phyloP scores from a whole-genome alignment of 257 asterid species.

The Lycium barbarum region DNA sequence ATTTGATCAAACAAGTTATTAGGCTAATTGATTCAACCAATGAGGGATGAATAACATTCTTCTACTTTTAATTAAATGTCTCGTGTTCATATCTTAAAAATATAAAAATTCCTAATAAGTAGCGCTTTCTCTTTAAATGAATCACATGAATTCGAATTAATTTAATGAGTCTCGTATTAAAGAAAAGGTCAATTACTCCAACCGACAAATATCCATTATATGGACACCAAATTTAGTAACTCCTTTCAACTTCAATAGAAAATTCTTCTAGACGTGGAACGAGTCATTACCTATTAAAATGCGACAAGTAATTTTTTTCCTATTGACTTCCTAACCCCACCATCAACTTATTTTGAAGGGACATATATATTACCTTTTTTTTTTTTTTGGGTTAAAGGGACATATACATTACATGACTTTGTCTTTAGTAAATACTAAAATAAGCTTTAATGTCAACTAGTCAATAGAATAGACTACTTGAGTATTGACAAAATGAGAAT shows the following conservation, averaged over 20 bases:
- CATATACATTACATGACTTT: background rate
- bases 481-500: background rate
- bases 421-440: background rate
- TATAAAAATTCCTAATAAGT: too few species aligned
- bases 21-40: too few species aligned
- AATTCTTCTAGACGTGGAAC: background rate
- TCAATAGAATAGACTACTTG: background rate
- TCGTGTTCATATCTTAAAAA: too few species aligned
- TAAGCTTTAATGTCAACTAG: background rate
- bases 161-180: too few species aligned
- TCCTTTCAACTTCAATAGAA: background rate
- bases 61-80: too few species aligned
- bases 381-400: too few species aligned
- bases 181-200: background rate
- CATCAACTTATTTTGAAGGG: background rate
- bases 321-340: background rate
- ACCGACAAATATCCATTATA: background rate
- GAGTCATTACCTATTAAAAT: background rate
- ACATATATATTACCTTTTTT: too few species aligned
- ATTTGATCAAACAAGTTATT: too few species aligned
- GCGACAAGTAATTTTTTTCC: background rate
- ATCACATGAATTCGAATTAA: too few species aligned
- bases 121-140: too few species aligned
- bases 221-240: background rate
- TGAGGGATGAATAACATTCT: too few species aligned